Evolutionary conservation across 1,139 yeast species (phyloP).

Genomic region (Hemisphaericaspora subhashii): DNA sequence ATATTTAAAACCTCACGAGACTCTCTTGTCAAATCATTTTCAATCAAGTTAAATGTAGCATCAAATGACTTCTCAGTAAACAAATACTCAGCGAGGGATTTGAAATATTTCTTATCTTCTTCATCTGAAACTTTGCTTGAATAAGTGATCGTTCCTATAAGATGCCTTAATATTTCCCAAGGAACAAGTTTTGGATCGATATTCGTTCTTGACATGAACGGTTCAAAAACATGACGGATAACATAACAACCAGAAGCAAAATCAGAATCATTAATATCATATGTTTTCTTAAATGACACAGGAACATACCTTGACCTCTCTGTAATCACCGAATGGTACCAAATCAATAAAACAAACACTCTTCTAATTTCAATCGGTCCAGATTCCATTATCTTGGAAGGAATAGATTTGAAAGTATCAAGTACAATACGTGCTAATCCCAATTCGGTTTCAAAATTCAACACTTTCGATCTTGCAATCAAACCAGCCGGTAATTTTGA

Average conservation of each 20-base stretch:
- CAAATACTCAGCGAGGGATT: slow-evolving; percentile 23
- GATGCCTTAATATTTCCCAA: slow-evolving; percentile 54
- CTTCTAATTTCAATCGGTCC: slow-evolving; percentile 48
- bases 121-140: slow-evolving; percentile 69
- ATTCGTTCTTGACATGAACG: slow-evolving; percentile 22
- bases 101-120: slow-evolving; percentile 41
- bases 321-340: slow-evolving; percentile 68
- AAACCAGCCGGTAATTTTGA: slow-evolving; percentile 54
- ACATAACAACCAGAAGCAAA: slow-evolving; percentile 51
- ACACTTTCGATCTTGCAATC: slow-evolving; percentile 49
- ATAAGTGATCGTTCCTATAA: slow-evolving; percentile 59
- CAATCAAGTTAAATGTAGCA: slow-evolving; percentile 31
- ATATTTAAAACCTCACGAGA: slow-evolving; percentile 21
- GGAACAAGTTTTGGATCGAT: slow-evolving; percentile 38
- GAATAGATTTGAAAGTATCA: slow-evolving; percentile 38
- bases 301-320: slow-evolving; percentile 64
- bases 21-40: slow-evolving; percentile 21
- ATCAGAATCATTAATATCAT: slow-evolving; percentile 79
- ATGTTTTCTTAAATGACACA: slow-evolving; percentile 56
- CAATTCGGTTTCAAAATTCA: slow-evolving; percentile 61
- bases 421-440: slow-evolving; percentile 54
- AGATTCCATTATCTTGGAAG: slow-evolving; percentile 17
- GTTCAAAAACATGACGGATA: slow-evolving; percentile 39
- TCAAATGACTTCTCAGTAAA: slow-evolving; percentile 30
- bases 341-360: slow-evolving; percentile 55